These are phyloP conservation scores for Skeletonema potamos DNA, from an alignment of 108 stramenopile genomes.

Conservation along the genomic window DNA sequence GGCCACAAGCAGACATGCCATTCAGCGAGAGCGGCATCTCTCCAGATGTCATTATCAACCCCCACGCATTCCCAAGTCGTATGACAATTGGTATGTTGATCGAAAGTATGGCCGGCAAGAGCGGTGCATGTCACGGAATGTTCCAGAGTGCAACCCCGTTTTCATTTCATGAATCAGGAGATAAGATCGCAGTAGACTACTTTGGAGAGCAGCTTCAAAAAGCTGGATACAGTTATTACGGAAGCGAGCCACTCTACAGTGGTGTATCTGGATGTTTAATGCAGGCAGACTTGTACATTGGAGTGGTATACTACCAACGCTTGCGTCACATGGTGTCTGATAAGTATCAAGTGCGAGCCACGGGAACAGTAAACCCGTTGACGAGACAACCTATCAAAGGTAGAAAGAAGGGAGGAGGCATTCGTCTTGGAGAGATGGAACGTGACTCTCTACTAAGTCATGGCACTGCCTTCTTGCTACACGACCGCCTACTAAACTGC, in stretches of 20 bases:
- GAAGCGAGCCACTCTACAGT: constrained; percentile 97
- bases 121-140: constrained; percentile 94
- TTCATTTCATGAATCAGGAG: constrained; percentile 92
- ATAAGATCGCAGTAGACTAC: constrained; percentile 95
- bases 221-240: constrained; percentile 98
- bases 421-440: constrained; percentile 99
- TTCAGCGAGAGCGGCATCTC: constrained; percentile 97
- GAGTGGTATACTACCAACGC: constrained; percentile 98
- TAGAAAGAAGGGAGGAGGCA: constrained; percentile 97
- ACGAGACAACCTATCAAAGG: constrained; percentile 99
- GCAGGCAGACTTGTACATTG: constrained; percentile 99
- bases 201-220: constrained; percentile 97
- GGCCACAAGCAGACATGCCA: constrained; percentile 99
- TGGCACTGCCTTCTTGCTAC: constrained; percentile 93
- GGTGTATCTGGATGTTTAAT: constrained; percentile 96
- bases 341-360: constrained; percentile 98
- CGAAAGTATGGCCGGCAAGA: constrained; percentile 99
- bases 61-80: constrained; percentile 96
- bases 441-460: constrained; percentile 96
- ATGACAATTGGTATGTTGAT: constrained; percentile 99
- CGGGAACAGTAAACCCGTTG: constrained; percentile 93
- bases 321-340: constrained; percentile 99
- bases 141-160: constrained; percentile 99
- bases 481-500: constrained; percentile 95
- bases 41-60: constrained; percentile 99